Evolutionary conservation across 2,329 filamentous ascomycete species (phyloP).

Genomic region (Zymoseptoria ardabiliae): DNA sequence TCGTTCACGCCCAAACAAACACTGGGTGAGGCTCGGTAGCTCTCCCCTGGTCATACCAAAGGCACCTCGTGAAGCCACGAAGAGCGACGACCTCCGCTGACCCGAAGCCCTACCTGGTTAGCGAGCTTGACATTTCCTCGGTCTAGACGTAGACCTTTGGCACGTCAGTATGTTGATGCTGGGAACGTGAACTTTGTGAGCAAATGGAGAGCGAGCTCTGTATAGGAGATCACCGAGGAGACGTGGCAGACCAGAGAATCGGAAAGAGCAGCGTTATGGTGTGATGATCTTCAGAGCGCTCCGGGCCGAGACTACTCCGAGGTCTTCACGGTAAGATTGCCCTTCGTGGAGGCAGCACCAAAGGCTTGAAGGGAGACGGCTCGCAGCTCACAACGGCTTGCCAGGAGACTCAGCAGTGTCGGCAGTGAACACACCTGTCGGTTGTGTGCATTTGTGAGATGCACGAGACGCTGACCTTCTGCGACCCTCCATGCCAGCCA

Average conservation of each 20-base stretch:
- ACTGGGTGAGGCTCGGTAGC: not conserved
- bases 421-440: not conserved
- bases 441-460: not conserved
- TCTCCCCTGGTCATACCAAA: not conserved
- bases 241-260: not conserved
- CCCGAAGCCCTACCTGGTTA: not conserved
- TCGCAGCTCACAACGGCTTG: too few species aligned
- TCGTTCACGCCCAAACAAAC: not conserved
- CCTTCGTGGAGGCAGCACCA: not conserved
- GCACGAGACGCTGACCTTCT: not conserved
- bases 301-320: not conserved
- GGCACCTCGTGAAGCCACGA: not conserved
- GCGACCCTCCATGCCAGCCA: not conserved
- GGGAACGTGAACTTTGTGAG: too few species aligned
- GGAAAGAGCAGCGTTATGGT: not conserved
- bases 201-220: too few species aligned
- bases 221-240: too few species aligned
- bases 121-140: not conserved
- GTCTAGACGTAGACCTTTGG: not conserved
- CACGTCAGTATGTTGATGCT: too few species aligned
- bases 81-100: not conserved
- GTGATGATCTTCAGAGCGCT: not conserved
- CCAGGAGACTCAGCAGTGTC: too few species aligned
- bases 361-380: not conserved
- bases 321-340: too few species aligned